Conservation (phyloP, 768 basidiomycete species). For the Leccinum boreale region DNA sequence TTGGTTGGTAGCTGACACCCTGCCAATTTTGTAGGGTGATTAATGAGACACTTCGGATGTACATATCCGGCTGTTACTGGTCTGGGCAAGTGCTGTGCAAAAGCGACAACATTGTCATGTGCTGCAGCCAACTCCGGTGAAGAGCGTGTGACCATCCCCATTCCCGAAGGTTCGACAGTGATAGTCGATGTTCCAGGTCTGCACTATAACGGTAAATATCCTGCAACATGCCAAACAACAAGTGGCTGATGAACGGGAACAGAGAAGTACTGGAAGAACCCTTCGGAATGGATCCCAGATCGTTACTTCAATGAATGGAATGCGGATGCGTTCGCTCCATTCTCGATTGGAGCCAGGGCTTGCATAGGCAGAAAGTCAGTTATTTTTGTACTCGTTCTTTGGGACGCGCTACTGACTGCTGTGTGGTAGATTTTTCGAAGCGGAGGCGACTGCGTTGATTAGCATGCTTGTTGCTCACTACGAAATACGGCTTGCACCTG, state of each 20-base stretch:
- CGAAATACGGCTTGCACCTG: too few species aligned
- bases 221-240: not conserved
- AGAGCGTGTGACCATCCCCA: not conserved
- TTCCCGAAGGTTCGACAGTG: not conserved
- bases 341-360: not conserved
- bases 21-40: not conserved
- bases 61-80: not conserved
- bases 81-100: not conserved
- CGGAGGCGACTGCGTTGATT: too few species aligned
- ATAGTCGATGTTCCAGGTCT: not conserved
- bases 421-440: too few species aligned
- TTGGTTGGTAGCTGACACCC: not conserved
- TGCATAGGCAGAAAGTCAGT: slow-evolving; percentile 1
- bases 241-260: not conserved
- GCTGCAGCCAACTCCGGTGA: not conserved
- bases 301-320: not conserved
- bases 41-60: not conserved
- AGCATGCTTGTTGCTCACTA: too few species aligned
- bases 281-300: not conserved
- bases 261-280: not conserved
- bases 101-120: not conserved
- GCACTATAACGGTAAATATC: not conserved
- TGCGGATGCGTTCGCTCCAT: not conserved
- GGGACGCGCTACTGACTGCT: too few species aligned
- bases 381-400: not conserved